Conservation (phyloP, 1,284 basidiomycete genomes). For the Ceratorhiza oryzae-sativae region DNA sequence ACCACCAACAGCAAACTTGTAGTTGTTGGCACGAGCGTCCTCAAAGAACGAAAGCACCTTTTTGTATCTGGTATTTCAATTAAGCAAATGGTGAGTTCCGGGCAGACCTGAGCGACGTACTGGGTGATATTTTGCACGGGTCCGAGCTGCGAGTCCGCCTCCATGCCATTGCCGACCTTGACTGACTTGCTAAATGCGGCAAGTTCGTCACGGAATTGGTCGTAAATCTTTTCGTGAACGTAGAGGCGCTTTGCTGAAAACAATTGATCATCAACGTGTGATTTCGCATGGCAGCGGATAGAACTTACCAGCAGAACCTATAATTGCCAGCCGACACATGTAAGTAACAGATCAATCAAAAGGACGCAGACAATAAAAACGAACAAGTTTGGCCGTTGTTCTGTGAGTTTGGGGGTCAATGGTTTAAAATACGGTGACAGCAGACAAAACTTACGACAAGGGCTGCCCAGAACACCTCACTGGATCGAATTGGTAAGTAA, state of each 20-base stretch:
- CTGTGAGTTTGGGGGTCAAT: too few species aligned
- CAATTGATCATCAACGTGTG: background rate
- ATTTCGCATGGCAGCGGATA: background rate
- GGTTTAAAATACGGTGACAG: too few species aligned
- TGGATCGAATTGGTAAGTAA: background rate
- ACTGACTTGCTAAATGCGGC: conserved; percentile 51
- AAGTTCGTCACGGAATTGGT: conserved; percentile 51
- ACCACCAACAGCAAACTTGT: conserved; percentile 33
- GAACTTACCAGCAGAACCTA: conserved; percentile 19
- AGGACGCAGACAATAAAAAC: background rate
- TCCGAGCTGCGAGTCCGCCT: conserved; percentile 17
- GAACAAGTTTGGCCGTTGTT: conserved; percentile 33
- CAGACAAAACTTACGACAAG: conserved; percentile 29
- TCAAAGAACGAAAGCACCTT: conserved; percentile 23
- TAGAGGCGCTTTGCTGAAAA: conserved; percentile 51
- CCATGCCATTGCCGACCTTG: conserved; percentile 53
- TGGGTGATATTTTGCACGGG: conserved; percentile 28
- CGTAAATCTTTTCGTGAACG: conserved; percentile 58
- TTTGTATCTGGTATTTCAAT: background rate
- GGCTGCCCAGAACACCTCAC: conserved; percentile 25
- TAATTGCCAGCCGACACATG: background rate
- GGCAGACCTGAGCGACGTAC: background rate
- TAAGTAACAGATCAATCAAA: background rate
- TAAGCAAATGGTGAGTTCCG: background rate
- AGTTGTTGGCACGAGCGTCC: conserved; percentile 25